Conservation (phyloP, 257 asterid species). For the Paraleonurus japonicus region DNA sequence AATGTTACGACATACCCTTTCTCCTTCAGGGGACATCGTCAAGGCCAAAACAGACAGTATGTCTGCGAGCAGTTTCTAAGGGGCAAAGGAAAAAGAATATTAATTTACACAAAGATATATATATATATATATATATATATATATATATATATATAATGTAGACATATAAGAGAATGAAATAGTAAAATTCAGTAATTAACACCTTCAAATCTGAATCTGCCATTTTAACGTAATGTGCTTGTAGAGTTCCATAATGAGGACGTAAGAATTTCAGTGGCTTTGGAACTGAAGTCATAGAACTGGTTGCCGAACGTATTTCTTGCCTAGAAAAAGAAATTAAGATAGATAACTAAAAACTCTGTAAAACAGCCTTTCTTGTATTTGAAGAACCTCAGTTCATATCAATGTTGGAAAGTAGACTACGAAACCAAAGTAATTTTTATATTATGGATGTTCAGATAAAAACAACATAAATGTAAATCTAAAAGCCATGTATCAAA, state of each 20-base stretch:
- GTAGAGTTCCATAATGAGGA: constrained; percentile 91
- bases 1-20: constrained; percentile 55
- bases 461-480: background rate
- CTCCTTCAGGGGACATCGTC: constrained; percentile 99
- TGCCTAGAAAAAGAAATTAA: constrained; percentile 45
- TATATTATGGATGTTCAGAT: background rate
- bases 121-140: no score
- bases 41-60: constrained; percentile 94
- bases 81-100: background rate
- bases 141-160: background rate
- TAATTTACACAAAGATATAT: background rate
- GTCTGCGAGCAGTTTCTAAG: constrained; percentile 84
- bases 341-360: background rate
- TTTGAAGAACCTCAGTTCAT: background rate
- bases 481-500: background rate
- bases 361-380: background rate
- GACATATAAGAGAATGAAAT: background rate
- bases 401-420: background rate
- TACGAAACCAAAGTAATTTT: background rate
- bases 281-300: constrained; percentile 98
- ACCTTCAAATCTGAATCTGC: constrained; percentile 77
- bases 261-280: constrained; percentile 94
- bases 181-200: constrained; percentile 19
- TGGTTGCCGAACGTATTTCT: constrained; percentile 91
- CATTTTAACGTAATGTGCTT: constrained; percentile 65